Evolutionary conservation across 768 basidiomycete genomes (phyloP).

Genomic region (Calocera cornea): DNA sequence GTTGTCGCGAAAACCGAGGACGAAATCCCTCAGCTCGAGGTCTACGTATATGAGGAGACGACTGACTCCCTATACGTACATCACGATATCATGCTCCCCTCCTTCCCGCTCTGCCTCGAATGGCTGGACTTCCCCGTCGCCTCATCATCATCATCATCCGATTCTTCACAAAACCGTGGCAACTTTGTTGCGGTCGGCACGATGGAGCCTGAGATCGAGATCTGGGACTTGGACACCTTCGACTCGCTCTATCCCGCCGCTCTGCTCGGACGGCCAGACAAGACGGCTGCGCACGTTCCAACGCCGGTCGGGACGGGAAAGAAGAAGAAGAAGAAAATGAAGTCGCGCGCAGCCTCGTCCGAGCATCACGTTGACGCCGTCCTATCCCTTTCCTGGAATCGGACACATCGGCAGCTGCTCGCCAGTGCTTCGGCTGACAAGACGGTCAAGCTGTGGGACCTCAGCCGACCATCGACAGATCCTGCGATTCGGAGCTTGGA

Average conservation of each 20-base stretch:
- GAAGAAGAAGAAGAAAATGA: slow-evolving; percentile 85
- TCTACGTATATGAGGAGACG: slow-evolving; percentile 89
- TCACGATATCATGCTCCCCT: slow-evolving; percentile 94
- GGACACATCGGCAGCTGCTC: slow-evolving; percentile 71
- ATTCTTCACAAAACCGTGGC: slow-evolving; percentile 32
- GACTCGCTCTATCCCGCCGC: slow-evolving; percentile 89
- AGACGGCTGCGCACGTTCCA: slow-evolving; percentile 65
- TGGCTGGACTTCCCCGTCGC: slow-evolving; percentile 91
- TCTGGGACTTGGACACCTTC: slow-evolving; percentile 89
- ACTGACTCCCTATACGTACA: slow-evolving; percentile 89
- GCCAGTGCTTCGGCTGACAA: slow-evolving; percentile 87
- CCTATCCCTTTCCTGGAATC: slow-evolving; percentile 88
- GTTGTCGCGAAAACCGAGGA: slow-evolving; percentile 92
- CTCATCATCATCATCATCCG: slow-evolving; percentile 24
- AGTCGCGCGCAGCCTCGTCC: slow-evolving; percentile 44
- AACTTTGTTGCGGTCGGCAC: slow-evolving; percentile 95
- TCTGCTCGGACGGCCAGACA: slow-evolving; percentile 80
- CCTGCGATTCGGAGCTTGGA: slow-evolving; percentile 72
- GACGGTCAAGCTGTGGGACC: slow-evolving; percentile 96
- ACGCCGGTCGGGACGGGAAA: slow-evolving; percentile 81
- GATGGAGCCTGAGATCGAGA: slow-evolving; percentile 94
- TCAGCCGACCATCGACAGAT: slow-evolving; percentile 48
- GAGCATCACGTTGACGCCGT: slow-evolving; percentile 88
- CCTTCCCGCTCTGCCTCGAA: slow-evolving; percentile 95
- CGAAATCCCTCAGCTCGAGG: slow-evolving; percentile 87